Base-by-base conservation (phyloP, 2,329 filamentous ascomycete genomes). In the Escovopsis sp. region DNA sequence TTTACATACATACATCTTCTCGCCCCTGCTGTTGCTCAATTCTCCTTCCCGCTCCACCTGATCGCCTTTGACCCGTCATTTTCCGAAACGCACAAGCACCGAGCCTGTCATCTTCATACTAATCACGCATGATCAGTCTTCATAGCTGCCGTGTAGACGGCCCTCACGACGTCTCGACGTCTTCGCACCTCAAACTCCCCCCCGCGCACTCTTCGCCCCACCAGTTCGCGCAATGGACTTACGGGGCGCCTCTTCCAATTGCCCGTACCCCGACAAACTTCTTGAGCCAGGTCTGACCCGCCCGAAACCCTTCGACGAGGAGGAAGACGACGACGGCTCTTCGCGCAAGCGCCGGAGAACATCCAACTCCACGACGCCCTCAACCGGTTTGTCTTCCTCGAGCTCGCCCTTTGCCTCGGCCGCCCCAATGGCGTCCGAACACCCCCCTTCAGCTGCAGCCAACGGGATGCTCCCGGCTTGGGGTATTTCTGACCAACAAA, bases 271-370 rank as follows among this genome's bases (percentile, higher is more conserved):
- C 61, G 70, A 72, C 55, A 66, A 68, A 61, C 79, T 75, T 54
- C 72, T 72, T 60, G 77, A 81, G 65, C 71, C 73, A 58, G 69
- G 69, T 59, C 73, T 75, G 53, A 75, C 71, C 51, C 71, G 77
- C 48, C 73, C 73, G 41, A 79, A 80, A 49, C 77, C 77, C 35
- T 80, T 80, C 57, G 69, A 77, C 61, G 15, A 15, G 15, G 15
- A 15, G 15, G 15, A 15, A 15, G 74, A 78, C 59, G 64, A 60
- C 55, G 70, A 75, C 49, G 54, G 61, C 38, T 65, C 69, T 36
- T 67, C 75, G 43, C 67, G 76, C 49, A 81, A 81, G 59, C 73
- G 77, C 41, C 75, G 73, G 48, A 71, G 76, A 50, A 77, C 75
- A 28, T 79, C 75, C 12, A 61, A 15, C 15, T 15, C 15, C 15